phyloP scores from a whole-genome alignment of 495 filamentous ascomycete genomes.

The Talaromyces trachyspermus region DNA sequence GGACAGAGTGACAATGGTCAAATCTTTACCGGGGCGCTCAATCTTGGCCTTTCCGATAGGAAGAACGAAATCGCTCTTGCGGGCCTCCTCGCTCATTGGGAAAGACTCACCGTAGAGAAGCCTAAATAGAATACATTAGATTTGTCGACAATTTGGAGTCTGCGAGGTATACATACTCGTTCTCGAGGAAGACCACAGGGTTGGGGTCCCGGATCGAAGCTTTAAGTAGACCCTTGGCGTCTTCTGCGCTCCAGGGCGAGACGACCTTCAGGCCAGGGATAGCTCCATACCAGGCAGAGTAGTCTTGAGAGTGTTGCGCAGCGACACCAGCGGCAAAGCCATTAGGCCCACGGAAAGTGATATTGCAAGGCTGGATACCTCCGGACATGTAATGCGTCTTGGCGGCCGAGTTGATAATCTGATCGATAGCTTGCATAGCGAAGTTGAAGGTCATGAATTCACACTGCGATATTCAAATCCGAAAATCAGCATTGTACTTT shows the following conservation, averaged over 20 bases:
- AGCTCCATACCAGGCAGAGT: slow-evolving; percentile 96
- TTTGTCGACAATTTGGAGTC: not conserved
- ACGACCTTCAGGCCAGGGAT: slow-evolving; percentile 97
- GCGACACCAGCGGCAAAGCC: slow-evolving; percentile 94
- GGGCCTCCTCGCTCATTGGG: slow-evolving; percentile 92
- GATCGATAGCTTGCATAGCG: slow-evolving; percentile 99
- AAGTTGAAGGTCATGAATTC: slow-evolving; percentile 99
- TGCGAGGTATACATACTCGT: slow-evolving; percentile 65
- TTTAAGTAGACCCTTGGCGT: slow-evolving; percentile 96
- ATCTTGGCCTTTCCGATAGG: slow-evolving; percentile 99
- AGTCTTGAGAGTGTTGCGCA: slow-evolving; percentile 98
- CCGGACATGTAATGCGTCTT: slow-evolving; percentile 99
- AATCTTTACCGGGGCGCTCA: slow-evolving; percentile 88
- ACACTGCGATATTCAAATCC: slow-evolving; percentile 49
- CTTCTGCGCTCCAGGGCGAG: slow-evolving; percentile 89
- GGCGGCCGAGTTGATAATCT: slow-evolving; percentile 97
- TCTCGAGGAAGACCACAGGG: slow-evolving; percentile 90
- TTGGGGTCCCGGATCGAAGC: slow-evolving; percentile 98
- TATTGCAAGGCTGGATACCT: slow-evolving; percentile 98
- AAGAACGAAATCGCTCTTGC: slow-evolving; percentile 90
- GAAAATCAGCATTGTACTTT: not conserved
- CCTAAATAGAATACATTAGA: slow-evolving; percentile 31
- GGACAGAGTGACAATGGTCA: slow-evolving; percentile 91
- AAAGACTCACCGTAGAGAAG: slow-evolving; percentile 89
- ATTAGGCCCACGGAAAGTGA: slow-evolving; percentile 98